Base-by-base conservation (phyloP, 2,329 filamentous ascomycete genomes). In the Iodosphaeria phyllophila region DNA sequence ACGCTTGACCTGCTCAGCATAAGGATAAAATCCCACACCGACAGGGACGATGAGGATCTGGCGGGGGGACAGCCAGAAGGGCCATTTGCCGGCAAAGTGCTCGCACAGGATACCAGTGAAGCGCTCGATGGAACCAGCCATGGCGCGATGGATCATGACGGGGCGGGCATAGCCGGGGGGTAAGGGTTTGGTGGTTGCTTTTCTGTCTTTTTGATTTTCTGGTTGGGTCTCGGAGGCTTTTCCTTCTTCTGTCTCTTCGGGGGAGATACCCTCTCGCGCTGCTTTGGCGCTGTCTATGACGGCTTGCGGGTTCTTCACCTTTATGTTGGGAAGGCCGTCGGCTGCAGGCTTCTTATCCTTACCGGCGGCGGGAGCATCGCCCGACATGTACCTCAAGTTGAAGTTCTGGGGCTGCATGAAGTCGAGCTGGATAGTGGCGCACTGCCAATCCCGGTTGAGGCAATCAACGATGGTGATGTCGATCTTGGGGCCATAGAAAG, bases 401-500 rank as follows among this genome's bases (percentile, higher is more conserved):
- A 93, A 93, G 49, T 83, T 83, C 39, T 75, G 60, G 2, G 76
- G 75, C 12, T 79, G 65, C 44, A 92, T 77, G 57, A 91, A 92
- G 47, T 92, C 82, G 27, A 92, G 68, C 54, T 95, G 86, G 37
- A 95, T 92, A 8, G 86, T 95, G 38, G 86, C 82, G 43, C 80
- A 91, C 51, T 92, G 78, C 57, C 73, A 78, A 31, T 84, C 79
- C 46, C 84, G 69, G 50, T 72, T 71, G 36, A 93, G 59, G 22
- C 80, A 80, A 51, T 93, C 86, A 25, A 73, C 74, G 42, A 98
- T 84, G 32, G 80, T 91, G 43, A 98, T 89, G 41, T 98, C 89
- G 39, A 95, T 92, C 67, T 98, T 98, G 25, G 89, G 89, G 2
- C 89, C 89, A 49, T 98, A 98, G 56, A 95, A 98, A 26, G 89